Conservation (phyloP, 2,329 filamentous ascomycete species). For the Didymella exigua region DNA sequence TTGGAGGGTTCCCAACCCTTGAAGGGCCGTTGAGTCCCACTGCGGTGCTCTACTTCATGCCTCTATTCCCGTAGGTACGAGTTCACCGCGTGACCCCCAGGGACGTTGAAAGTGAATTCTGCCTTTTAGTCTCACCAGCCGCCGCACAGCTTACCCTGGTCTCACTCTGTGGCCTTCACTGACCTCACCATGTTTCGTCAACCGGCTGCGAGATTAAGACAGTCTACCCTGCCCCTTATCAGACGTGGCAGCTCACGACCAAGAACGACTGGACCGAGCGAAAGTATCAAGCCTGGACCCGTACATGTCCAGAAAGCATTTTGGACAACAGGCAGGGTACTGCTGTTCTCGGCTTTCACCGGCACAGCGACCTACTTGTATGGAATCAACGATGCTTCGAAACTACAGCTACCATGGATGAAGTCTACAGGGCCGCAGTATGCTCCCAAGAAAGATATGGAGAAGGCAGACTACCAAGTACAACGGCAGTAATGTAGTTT, state of each 20-base stretch:
- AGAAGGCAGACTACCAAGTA: slow-evolving; percentile 48
- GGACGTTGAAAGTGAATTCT: slow-evolving; percentile 28
- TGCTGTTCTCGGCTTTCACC: slow-evolving; percentile 57
- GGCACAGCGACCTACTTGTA: slow-evolving; percentile 59
- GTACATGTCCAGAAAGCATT: slow-evolving; percentile 41
- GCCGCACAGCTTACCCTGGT: slow-evolving; percentile 22
- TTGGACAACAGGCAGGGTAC: slow-evolving; percentile 56
- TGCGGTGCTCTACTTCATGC: slow-evolving; percentile 21
- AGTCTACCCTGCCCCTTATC: slow-evolving; percentile 36
- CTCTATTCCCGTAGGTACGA: slow-evolving; percentile 25
- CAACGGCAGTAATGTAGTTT: not conserved
- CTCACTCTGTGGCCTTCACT: slow-evolving; percentile 14
- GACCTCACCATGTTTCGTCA: slow-evolving; percentile 42
- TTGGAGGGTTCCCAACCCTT: slow-evolving; percentile 2
- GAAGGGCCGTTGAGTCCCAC: slow-evolving; percentile 10
- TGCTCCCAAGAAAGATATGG: slow-evolving; percentile 58
- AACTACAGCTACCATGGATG: slow-evolving; percentile 36
- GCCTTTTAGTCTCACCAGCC: slow-evolving; percentile 20
- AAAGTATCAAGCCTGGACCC: slow-evolving; percentile 26
- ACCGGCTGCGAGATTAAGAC: slow-evolving; percentile 35
- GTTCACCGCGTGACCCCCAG: slow-evolving; percentile 32
- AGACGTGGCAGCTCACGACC: slow-evolving; percentile 35
- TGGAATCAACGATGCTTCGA: slow-evolving; percentile 50
- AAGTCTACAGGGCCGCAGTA: slow-evolving; percentile 49
- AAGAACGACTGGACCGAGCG: slow-evolving; percentile 34